Evolutionary conservation across 2,329 filamentous ascomycete genomes (phyloP).

Genomic region (Hortaea sp.): DNA sequence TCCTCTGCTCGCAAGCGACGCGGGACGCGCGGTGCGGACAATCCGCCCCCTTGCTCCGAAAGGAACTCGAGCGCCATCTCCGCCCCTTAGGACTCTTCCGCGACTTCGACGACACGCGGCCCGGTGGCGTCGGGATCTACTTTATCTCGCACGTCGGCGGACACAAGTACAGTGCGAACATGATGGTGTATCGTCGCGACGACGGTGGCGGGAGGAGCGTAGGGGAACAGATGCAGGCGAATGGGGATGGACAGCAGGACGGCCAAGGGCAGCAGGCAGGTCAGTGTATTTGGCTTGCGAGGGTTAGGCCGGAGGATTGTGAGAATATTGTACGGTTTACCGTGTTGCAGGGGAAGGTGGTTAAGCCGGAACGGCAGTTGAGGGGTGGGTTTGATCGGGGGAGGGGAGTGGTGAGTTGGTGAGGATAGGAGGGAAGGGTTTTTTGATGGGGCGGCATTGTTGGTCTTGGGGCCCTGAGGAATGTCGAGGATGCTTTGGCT

Average conservation of each 20-base stretch:
- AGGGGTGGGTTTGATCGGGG: constrained; percentile 81
- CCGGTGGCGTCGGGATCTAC: constrained; percentile 88
- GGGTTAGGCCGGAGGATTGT: constrained; percentile 77
- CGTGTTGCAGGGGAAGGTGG: constrained; percentile 82
- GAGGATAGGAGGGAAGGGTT: not conserved
- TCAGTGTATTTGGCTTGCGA: constrained; percentile 87
- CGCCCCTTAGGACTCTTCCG: constrained; percentile 75
- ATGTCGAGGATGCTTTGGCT: not conserved
- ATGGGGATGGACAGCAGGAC: constrained; percentile 14
- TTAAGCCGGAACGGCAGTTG: constrained; percentile 79
- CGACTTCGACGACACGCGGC: constrained; percentile 77
- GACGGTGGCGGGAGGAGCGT: constrained; percentile 17
- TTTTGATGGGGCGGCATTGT: not conserved
- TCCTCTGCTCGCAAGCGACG: constrained; percentile 91
- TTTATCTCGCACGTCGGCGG: constrained; percentile 95
- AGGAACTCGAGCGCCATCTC: constrained; percentile 82
- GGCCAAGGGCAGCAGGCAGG: constrained; percentile 46
- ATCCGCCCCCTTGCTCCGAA: constrained; percentile 77
- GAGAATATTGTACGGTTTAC: constrained; percentile 88
- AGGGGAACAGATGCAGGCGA: constrained; percentile 10
- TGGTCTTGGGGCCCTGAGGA: not conserved
- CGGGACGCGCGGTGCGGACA: constrained; percentile 91
- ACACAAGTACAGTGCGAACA: constrained; percentile 91
- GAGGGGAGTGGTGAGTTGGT: constrained; percentile 83
- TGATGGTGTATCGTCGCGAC: constrained; percentile 73